phyloP scores from a whole-genome alignment of 2,329 filamentous ascomycete species.

The Aspergillus alliaceus region DNA sequence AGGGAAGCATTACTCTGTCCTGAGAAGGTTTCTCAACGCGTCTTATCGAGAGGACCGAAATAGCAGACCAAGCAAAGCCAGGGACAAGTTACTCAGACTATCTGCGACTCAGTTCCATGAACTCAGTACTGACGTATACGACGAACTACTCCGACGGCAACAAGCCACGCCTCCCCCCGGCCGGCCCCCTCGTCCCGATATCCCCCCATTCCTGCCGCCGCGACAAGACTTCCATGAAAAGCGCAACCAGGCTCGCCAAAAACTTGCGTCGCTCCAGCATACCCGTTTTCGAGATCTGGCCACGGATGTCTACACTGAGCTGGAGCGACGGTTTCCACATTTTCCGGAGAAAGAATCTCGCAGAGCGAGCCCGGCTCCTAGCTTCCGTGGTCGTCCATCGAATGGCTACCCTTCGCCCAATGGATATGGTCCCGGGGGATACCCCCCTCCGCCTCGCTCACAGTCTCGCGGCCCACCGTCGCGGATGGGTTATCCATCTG shows the following conservation, averaged over 20 bases:
- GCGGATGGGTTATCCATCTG: conserved; percentile 38
- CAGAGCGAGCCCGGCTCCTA: conserved; percentile 64
- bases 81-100: conserved; percentile 88
- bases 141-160: conserved; percentile 87
- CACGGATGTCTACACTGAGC: conserved; percentile 92
- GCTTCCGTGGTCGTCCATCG: conserved; percentile 61
- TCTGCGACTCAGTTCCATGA: conserved; percentile 95
- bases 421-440: conserved; percentile 34
- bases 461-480: conserved; percentile 39
- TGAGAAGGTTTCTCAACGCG: conserved; percentile 72
- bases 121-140: conserved; percentile 94
- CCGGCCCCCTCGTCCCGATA: conserved; percentile 44
- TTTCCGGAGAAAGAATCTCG: conserved; percentile 71
- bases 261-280: conserved; percentile 83
- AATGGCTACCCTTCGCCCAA: conserved; percentile 61
- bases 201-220: conserved; percentile 75
- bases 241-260: conserved; percentile 94
- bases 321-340: conserved; percentile 84
- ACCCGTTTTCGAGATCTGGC: conserved; percentile 88
- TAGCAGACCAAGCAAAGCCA: conserved; percentile 79
- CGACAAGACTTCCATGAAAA: conserved; percentile 92
- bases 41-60: conserved; percentile 73
- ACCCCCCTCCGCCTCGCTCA: conserved; percentile 45
- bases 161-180: conserved; percentile 55
- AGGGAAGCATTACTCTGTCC: conserved; percentile 75